Evolutionary conservation across 495 filamentous ascomycete genomes (phyloP).

Genomic region (Aspergillus heteromorphus): DNA sequence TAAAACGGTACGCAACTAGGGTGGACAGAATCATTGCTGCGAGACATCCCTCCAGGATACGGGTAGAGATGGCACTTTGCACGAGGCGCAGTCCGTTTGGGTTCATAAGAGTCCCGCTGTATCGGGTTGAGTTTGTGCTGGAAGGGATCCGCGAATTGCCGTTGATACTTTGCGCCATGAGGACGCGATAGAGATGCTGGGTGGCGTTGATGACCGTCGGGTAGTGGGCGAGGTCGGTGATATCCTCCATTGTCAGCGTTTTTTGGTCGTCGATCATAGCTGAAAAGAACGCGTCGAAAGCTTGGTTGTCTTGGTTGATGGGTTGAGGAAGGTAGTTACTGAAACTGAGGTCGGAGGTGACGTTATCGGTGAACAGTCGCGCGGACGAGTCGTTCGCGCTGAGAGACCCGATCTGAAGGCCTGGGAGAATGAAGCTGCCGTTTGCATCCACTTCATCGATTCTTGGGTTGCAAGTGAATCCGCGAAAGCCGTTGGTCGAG

Average conservation of each 20-base stretch:
- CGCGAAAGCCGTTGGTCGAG: constrained; percentile 1
- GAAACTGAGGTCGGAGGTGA: background rate
- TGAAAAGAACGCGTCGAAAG: constrained; percentile 5
- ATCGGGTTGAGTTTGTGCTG: background rate
- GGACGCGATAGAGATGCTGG: constrained; percentile 7
- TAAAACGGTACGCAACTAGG: constrained; percentile 16
- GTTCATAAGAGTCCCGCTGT: constrained; percentile 3
- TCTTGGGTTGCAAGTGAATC: constrained; percentile 1
- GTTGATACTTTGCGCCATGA: constrained; percentile 5
- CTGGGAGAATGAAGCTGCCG: background rate
- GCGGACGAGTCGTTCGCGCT: background rate
- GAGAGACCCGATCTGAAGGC: background rate
- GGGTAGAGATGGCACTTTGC: constrained; percentile 26
- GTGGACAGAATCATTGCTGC: constrained; percentile 16
- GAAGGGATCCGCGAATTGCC: background rate
- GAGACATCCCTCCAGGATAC: constrained; percentile 28
- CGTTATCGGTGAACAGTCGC: background rate
- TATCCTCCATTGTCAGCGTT: background rate
- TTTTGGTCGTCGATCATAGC: background rate
- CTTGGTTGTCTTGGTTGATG: background rate
- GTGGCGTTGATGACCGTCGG: background rate
- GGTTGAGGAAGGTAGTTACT: background rate
- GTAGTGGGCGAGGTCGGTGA: background rate
- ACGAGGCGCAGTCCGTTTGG: constrained; percentile 11
- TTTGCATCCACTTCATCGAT: background rate